These are phyloP conservation scores for Backusella tarrabulga DNA, from an alignment of 192 early-diverging fungal species.

Conservation along the genomic window DNA sequence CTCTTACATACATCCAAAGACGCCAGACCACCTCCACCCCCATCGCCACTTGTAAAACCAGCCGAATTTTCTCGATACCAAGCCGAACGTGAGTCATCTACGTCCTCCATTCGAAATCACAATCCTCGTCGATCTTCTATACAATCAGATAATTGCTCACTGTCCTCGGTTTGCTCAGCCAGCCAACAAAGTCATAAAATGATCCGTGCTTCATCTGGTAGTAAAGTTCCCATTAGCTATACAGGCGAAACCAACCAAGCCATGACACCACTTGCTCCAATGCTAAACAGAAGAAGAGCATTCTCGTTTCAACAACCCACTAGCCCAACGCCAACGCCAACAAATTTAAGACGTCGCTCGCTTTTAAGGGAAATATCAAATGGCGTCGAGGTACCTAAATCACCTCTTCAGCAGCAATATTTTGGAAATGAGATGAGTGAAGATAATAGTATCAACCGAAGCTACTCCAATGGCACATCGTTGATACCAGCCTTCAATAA, in stretches of 20 bases:
- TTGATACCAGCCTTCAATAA: conserved; percentile 9
- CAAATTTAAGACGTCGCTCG: conserved; percentile 2
- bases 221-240: background rate
- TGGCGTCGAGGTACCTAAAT: background rate
- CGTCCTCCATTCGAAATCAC: conserved; percentile 18
- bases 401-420: background rate
- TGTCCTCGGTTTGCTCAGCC: background rate
- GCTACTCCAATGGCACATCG: background rate
- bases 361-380: background rate
- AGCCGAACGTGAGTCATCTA: conserved; percentile 26
- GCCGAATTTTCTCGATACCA: conserved; percentile 20
- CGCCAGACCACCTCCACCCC: background rate
- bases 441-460: background rate
- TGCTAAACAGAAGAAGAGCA: conserved; percentile 8
- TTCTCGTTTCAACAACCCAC: conserved; percentile 8
- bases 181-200: background rate
- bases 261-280: background rate
- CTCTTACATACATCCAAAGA: conserved; percentile 13
- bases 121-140: conserved; percentile 29
- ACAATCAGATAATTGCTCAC: conserved; percentile 23
- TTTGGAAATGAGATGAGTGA: background rate
- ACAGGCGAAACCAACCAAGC: background rate
- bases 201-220: background rate
- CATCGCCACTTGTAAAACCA: conserved; percentile 1
- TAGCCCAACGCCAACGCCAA: background rate